phyloP scores from a whole-genome alignment of 2,329 filamentous ascomycete species.

The Aspergillus sp. region DNA sequence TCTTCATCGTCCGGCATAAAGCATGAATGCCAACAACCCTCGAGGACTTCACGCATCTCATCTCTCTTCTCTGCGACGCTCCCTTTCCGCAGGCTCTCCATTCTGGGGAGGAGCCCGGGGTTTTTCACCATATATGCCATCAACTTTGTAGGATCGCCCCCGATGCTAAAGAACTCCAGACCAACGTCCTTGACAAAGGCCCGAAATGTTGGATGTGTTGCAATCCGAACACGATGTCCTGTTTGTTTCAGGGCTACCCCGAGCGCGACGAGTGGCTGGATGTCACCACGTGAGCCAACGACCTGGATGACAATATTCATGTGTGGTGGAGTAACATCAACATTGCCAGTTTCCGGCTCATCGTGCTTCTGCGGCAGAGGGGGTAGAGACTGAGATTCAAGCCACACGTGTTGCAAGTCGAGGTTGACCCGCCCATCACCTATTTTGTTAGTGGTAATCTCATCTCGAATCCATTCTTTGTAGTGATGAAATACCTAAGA shows the following conservation, averaged over 20 bases:
- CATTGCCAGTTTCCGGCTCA: too few relatives aligned
- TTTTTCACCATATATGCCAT: slow-evolving; percentile 92
- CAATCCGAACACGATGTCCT: slow-evolving; percentile 65
- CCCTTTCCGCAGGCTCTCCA: slow-evolving; percentile 66
- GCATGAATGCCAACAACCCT: slow-evolving; percentile 67
- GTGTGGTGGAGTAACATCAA: slow-evolving; percentile 3
- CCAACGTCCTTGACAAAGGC: slow-evolving; percentile 61
- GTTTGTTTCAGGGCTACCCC: slow-evolving; percentile 59
- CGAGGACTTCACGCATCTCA: slow-evolving; percentile 61
- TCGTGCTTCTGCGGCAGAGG: too few relatives aligned
- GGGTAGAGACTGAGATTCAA: too few relatives aligned
- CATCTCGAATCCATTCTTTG: too few relatives aligned
- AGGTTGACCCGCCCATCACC: too few relatives aligned
- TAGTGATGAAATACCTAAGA: too few relatives aligned
- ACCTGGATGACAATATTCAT: slow-evolving; percentile 65
- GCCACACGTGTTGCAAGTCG: too few relatives aligned
- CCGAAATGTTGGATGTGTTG: slow-evolving; percentile 63
- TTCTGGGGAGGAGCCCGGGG: slow-evolving; percentile 72
- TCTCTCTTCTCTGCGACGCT: slow-evolving; percentile 69
- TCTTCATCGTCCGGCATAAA: slow-evolving; percentile 30
- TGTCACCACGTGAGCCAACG: slow-evolving; percentile 65
- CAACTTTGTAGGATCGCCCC: slow-evolving; percentile 63
- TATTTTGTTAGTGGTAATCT: too few relatives aligned
- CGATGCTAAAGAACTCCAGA: slow-evolving; percentile 68
- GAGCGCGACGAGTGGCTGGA: slow-evolving; percentile 66